Percentiles rank a stretch among this genome's conserved stretches.
Conservation (phyloP, 2,329 filamentous ascomycete species). For the Botrytis galanthina region DNA sequence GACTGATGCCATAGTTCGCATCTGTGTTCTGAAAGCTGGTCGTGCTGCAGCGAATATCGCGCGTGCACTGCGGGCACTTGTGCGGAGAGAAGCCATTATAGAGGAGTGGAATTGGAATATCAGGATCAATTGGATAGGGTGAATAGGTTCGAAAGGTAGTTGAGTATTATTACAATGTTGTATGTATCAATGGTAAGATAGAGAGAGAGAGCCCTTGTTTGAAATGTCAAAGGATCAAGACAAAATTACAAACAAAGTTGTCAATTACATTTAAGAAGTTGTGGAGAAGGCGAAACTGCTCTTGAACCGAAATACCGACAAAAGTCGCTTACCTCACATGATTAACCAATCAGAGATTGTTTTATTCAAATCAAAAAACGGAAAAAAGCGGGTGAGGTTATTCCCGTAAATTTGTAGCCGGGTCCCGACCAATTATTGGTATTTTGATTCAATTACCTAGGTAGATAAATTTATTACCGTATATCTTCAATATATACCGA, state of each 20-base stretch:
- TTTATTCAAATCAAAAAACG: slow-evolving; percentile 19
- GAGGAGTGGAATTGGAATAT: slow-evolving; percentile 6
- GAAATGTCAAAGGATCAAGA: slow-evolving; percentile 5
- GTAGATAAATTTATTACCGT: not conserved
- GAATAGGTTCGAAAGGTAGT: not conserved
- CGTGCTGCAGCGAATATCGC: slow-evolving; percentile 23
- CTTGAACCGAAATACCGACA: slow-evolving; percentile 13
- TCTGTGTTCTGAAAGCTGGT: slow-evolving; percentile 22
- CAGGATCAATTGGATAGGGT: slow-evolving; percentile 8
- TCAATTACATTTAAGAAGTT: slow-evolving; percentile 9
- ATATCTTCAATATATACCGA: not conserved
- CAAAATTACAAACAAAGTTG: not conserved
- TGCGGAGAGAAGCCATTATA: slow-evolving; percentile 24
- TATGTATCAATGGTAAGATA: slow-evolving; percentile 4
- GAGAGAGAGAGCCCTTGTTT: not conserved
- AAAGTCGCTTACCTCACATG: slow-evolving; percentile 18
- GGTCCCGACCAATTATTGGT: not conserved
- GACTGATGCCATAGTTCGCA: slow-evolving; percentile 24
- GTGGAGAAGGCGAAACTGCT: slow-evolving; percentile 21
- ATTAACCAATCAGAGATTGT: slow-evolving; percentile 12
- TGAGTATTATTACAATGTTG: slow-evolving; percentile 12
- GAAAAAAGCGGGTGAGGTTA: slow-evolving; percentile 21
- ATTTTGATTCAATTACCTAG: not conserved
- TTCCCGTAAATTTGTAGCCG: slow-evolving; percentile 10
- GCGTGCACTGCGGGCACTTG: slow-evolving; percentile 20